Conservation (phyloP, 208 protist genomes). For the Leishmania amazonensis region DNA sequence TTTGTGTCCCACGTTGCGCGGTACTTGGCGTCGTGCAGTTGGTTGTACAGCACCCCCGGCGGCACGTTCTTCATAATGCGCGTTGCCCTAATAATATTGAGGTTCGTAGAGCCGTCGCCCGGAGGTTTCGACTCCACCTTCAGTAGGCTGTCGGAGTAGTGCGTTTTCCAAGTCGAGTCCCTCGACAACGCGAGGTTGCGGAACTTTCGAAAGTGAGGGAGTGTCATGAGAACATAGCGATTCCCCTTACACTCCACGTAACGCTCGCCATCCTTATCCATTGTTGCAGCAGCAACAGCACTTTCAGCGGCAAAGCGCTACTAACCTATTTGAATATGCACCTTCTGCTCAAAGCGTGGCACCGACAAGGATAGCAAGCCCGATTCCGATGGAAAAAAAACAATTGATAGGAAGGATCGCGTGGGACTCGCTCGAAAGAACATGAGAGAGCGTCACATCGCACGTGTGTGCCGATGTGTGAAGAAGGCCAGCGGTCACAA, state of each 20-base stretch:
- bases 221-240: slow-evolving; percentile 64
- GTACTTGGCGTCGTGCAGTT: slow-evolving; percentile 87
- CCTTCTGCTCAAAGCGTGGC: background rate
- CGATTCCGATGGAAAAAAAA: background rate
- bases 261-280: slow-evolving; percentile 11
- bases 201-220: slow-evolving; percentile 72
- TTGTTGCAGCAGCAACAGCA: background rate
- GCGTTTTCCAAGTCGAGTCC: slow-evolving; percentile 42
- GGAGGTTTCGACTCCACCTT: slow-evolving; percentile 69
- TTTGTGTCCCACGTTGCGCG: slow-evolving; percentile 83
- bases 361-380: background rate
- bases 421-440: background rate
- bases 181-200: slow-evolving; percentile 51
- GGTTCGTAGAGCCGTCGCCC: slow-evolving; percentile 36
- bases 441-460: background rate
- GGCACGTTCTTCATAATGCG: slow-evolving; percentile 72
- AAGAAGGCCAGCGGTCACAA: background rate
- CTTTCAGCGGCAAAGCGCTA: background rate
- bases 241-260: slow-evolving; percentile 57
- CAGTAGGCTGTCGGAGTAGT: slow-evolving; percentile 51
- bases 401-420: background rate
- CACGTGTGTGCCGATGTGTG: background rate
- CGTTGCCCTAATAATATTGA: slow-evolving; percentile 82
- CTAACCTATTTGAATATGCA: background rate
- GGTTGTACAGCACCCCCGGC: slow-evolving; percentile 78